Conservation (phyloP, 2,329 filamentous ascomycete genomes). For the Trichoderma sp. region DNA sequence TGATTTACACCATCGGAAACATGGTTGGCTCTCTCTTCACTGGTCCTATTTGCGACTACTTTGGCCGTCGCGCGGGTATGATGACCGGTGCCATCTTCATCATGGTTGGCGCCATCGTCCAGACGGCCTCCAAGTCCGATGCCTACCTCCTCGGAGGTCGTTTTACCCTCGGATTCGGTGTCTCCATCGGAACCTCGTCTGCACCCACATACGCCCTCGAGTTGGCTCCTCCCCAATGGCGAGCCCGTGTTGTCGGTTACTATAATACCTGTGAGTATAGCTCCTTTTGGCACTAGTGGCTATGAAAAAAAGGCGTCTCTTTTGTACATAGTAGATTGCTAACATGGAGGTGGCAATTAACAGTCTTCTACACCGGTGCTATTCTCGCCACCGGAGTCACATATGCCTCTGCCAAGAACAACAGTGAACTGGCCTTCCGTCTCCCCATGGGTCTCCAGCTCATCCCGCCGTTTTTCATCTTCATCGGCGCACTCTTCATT, state of each 20-base stretch:
- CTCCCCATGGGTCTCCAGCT: slow-evolving; percentile 40
- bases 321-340: background rate
- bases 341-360: background rate
- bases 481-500: slow-evolving; percentile 34
- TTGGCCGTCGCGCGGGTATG: slow-evolving; percentile 43
- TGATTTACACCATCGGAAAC: slow-evolving; percentile 46
- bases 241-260: slow-evolving; percentile 41
- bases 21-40: slow-evolving; percentile 40
- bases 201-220: slow-evolving; percentile 44
- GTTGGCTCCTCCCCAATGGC: slow-evolving; percentile 52
- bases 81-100: slow-evolving; percentile 39
- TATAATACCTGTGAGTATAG: slow-evolving; percentile 37
- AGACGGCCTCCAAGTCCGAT: slow-evolving; percentile 36
- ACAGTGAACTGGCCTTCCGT: slow-evolving; percentile 35
- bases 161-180: slow-evolving; percentile 54
- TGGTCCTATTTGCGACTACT: slow-evolving; percentile 39
- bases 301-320: background rate
- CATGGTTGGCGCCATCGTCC: slow-evolving; percentile 40
- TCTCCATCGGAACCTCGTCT: slow-evolving; percentile 39
- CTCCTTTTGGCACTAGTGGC: background rate
- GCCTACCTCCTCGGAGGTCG: slow-evolving; percentile 47
- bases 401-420: slow-evolving; percentile 45
- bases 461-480: slow-evolving; percentile 37
- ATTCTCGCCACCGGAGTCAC: slow-evolving; percentile 54
- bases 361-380: slow-evolving; percentile 43